Evolutionary conservation across 148 eudicot genomes (phyloP), one percentile per base, ranked within the genome.

Genomic region (Vaccinium myrtillus): DNA sequence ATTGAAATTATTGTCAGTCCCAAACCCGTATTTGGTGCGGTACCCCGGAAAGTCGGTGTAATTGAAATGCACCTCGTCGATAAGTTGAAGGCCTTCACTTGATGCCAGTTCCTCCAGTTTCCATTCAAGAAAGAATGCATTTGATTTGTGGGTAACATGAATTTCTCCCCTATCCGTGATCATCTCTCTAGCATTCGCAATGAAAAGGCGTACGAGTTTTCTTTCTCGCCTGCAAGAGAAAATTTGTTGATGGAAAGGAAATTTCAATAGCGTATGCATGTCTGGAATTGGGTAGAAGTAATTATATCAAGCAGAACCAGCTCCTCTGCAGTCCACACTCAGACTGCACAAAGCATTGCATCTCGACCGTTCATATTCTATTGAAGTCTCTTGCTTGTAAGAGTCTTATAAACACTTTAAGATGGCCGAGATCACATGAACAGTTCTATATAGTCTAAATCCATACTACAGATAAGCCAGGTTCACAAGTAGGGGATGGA

Each of bases 1-100:
- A 10, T 27, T 25, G 59, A 84, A 84, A 75, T 84, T 84, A 30
- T 77, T 65, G 82, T 84, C 86, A 16, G 82, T 81, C 21, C 86
- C 56, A 77, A 36, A 78, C 3, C 86, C 86, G 27, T 77, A 84
- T 59, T 84, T 84, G 32, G 86, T 84, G 50, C 49, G 32, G 56
- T 84, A 83, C 19, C 85, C 81, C 5, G 23, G 23, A 2, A 50
- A 83, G 51, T 56, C 58, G 21, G n/a, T 59, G 63, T 36, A 75
- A 61, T 83, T 48, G 21, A 75, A 83, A 23, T 63, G 54, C 11
- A 13, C 54, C 69, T 83, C 78, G n/a, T 77, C 80, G 9, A 76
- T 53, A 18, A 83, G 39, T 39, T 27, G 53, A 27, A 83, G 85
- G 39, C 70, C 85, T 59, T 75, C 81, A 10, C 2, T 74, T 25